Evolutionary conservation across 495 filamentous ascomycete species (phyloP), one percentile per base, ranked within the genome.

Genomic region (Penicillium chermesinum): DNA sequence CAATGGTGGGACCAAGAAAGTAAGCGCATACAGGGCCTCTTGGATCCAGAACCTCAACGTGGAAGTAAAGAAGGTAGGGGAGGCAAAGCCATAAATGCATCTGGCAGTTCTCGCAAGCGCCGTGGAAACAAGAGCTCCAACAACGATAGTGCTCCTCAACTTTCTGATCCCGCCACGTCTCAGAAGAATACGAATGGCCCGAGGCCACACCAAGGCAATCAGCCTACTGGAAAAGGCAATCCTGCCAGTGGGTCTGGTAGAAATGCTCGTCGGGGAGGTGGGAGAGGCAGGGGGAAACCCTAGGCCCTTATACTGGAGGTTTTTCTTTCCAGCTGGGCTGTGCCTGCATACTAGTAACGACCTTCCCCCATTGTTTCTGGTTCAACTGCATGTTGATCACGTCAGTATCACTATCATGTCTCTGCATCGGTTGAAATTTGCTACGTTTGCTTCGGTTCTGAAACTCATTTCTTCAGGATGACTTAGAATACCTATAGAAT

Each of bases 1-100:
- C 84, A 91, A 60, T 98, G 94, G 93, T 98, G 93, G 93, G 91
- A 97, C 52, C 80, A 85, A 46, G 93, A 98, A 62, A 90, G 86
- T 61, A 77, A 79, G 54, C 78, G 86, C 39, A 70, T 87, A 3
- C 74, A 70, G 55, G 82, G 83, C 38, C 76, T 88, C n/a, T 33
- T 58, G 19, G 60, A 61, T 33, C 83, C 85, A 13, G 85, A 69
- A 10, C 71, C 65, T 1, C 41, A 66, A 50, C 43, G 58, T 18
- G 56, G 35, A 34, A 60, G 57, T 16, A 62, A 59, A 53, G 54
- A 42, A 16, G 64, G 64, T 32, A 61, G 63, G 43, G 63, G 57
- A 17, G 59, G 58, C 17, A 57, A 56, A 34, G 19, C 45, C 1
- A 30, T 51, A 16, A 44, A 46, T 35, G 25, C 44, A 15, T 20